A percentile compares a stretch with the other conserved stretches of the same genome.
These are phyloP conservation scores for Ramaria sp. DNA, from an alignment of 768 basidiomycete species.

Conservation along the genomic window DNA sequence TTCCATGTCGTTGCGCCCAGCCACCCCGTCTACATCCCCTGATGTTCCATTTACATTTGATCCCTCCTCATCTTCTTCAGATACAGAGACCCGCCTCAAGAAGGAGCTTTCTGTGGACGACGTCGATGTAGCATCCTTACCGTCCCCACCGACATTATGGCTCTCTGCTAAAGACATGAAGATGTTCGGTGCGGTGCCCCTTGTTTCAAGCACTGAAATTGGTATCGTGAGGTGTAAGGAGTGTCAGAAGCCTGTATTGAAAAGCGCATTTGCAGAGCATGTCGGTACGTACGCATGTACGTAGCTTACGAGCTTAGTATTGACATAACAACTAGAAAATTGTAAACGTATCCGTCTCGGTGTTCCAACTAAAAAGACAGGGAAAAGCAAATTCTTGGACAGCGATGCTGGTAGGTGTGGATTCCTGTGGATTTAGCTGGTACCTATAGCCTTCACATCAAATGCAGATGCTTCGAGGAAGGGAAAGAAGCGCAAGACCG, in stretches of 20 bases:
- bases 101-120: slow-evolving; percentile 19
- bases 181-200: slow-evolving; percentile 69
- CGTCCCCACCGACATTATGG: slow-evolving; percentile 76
- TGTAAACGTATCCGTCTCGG: slow-evolving; percentile 43
- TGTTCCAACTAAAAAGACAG: slow-evolving; percentile 38
- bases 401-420: slow-evolving; percentile 30
- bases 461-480: slow-evolving; percentile 15
- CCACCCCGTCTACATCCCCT: slow-evolving; percentile 24
- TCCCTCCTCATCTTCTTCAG: slow-evolving; percentile 20
- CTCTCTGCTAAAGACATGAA: slow-evolving; percentile 82
- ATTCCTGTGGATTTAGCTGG: neutral
- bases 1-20: slow-evolving; percentile 12
- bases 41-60: slow-evolving; percentile 60
- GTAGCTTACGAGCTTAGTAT: neutral
- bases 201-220: slow-evolving; percentile 41
- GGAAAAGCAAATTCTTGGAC: slow-evolving; percentile 38
- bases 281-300: slow-evolving; percentile 36
- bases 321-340: slow-evolving; percentile 31
- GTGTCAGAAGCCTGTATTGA: slow-evolving; percentile 72
- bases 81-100: neutral
- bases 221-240: slow-evolving; percentile 64
- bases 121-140: slow-evolving; percentile 31
- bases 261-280: slow-evolving; percentile 68
- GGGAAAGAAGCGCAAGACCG: slow-evolving; percentile 61
- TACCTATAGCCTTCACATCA: neutral